Evolutionary conservation across 306 rosid genomes (phyloP), one percentile per base, ranked within the genome.

Genomic region (Glycine soja): DNA sequence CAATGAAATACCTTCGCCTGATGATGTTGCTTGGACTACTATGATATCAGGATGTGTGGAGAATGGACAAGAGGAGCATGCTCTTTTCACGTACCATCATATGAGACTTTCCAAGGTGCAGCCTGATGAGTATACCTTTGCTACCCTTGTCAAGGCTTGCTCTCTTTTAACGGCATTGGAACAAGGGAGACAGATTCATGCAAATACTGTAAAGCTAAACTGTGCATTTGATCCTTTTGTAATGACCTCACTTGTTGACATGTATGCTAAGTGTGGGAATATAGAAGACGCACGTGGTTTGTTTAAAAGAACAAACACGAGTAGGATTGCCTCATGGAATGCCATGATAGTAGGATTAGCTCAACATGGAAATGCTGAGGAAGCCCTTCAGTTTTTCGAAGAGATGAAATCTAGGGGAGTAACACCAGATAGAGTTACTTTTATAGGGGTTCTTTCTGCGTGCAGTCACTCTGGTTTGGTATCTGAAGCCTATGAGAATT

Each of bases 261-360:
- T 94, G 98, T 92, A 94, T 77, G 89, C 94, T 82, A 92, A 92
- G 82, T 90, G 97, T 47, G 98, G 98, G 50, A 88, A 74, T 75
- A 86, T 92, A 75, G 90, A 83, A 78, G 97, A 87, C 70, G 95
- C 98, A 5, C 86, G 86, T 71, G 54, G 71, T 64, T 78, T 92
- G 51, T 94, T 92, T 80, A 73, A 80, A 76, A 89, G 84, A 78
- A 84, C 85, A 85, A 81, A 86, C 43, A 74, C 76, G 1, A 48
- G 72, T 80, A 86, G 72, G 65, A 59, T 89, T 76, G 92, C 90
- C 85, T 81, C 83, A 74, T 94, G 96, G 96, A 94, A 94, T 72
- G 95, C 98, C 74, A 89, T 92, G 96, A 79, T 92, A 68, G 86
- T 92, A 18, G 97, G 98, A 73, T 88, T 94, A 81, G 94, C 96